Evolutionary conservation across 2,329 filamentous ascomycete species (phyloP).

Genomic region (Achaetomium macrosporum): DNA sequence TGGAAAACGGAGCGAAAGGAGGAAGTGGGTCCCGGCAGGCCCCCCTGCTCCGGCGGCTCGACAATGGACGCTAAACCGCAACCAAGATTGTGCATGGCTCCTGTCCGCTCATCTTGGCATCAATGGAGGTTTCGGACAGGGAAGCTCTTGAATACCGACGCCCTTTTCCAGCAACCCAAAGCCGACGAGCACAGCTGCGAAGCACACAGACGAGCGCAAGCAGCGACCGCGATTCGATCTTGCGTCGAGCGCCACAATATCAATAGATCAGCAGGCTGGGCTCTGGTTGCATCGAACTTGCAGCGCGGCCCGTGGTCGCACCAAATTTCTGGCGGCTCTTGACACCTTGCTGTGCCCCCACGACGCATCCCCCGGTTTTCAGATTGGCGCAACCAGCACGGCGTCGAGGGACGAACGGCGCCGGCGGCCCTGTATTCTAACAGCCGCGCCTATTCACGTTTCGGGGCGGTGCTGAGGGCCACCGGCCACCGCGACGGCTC

Average conservation of each 20-base stretch:
- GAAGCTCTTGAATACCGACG: background rate
- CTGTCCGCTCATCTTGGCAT: too few relatives aligned
- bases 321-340: background rate
- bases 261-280: background rate
- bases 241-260: too few relatives aligned
- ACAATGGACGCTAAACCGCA: too few relatives aligned
- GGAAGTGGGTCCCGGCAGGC: too few relatives aligned
- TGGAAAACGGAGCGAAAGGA: too few relatives aligned
- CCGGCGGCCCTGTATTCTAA: constrained; percentile 2
- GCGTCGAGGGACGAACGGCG: constrained; percentile 5
- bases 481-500: constrained; percentile 36
- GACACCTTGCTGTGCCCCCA: constrained; percentile 1
- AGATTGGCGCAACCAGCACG: constrained; percentile 3
- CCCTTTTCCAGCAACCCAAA: background rate
- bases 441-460: constrained; percentile 11
- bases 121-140: too few relatives aligned
- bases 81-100: too few relatives aligned
- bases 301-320: background rate
- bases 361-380: background rate
- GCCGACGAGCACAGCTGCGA: background rate
- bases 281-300: background rate
- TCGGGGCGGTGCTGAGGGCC: constrained; percentile 38
- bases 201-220: background rate
- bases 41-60: too few relatives aligned
- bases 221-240: background rate